Conservation (phyloP, 768 basidiomycete species). For the Boletus pseudo-olivaceus region DNA sequence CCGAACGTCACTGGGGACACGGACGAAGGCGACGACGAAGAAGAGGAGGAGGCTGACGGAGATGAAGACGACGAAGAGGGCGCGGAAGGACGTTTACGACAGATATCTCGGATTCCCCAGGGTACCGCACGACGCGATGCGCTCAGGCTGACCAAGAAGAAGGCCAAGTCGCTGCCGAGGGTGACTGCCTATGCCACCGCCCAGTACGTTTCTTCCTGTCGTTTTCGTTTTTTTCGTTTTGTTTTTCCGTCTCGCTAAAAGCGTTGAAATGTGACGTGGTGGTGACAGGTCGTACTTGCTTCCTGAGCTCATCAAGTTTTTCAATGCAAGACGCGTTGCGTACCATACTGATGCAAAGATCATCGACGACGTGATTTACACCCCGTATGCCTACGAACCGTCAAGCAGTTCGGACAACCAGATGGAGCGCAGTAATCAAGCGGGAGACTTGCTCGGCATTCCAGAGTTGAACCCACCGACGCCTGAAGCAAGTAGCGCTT, state of each 20-base stretch:
- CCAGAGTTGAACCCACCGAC: slow-evolving; percentile 49
- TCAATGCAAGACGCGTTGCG: slow-evolving; percentile 74
- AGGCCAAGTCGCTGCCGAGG: slow-evolving; percentile 84
- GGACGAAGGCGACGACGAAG: slow-evolving; percentile 69
- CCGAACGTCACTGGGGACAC: slow-evolving; percentile 54
- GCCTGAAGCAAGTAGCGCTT: slow-evolving; percentile 31
- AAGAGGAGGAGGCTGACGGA: slow-evolving; percentile 48
- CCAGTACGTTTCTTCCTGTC: slow-evolving; percentile 45
- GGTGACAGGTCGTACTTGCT: slow-evolving; percentile 78
- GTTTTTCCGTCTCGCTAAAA: too few species aligned
- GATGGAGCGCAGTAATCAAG: slow-evolving; percentile 33
- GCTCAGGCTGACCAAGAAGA: slow-evolving; percentile 86
- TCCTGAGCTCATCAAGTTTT: slow-evolving; percentile 83
- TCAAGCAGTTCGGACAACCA: slow-evolving; percentile 31
- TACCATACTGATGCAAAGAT: slow-evolving; percentile 85
- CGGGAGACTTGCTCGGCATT: slow-evolving; percentile 75
- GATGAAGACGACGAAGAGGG: slow-evolving; percentile 49
- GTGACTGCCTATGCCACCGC: slow-evolving; percentile 98
- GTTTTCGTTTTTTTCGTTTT: too few species aligned
- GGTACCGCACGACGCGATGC: slow-evolving; percentile 93
- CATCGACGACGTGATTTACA: slow-evolving; percentile 94
- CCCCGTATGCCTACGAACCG: slow-evolving; percentile 80
- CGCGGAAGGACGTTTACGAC: slow-evolving; percentile 56
- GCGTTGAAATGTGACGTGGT: background rate
- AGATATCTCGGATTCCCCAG: slow-evolving; percentile 90